Conservation (phyloP, 208 protist genomes). For the Leishmania major region DNA sequence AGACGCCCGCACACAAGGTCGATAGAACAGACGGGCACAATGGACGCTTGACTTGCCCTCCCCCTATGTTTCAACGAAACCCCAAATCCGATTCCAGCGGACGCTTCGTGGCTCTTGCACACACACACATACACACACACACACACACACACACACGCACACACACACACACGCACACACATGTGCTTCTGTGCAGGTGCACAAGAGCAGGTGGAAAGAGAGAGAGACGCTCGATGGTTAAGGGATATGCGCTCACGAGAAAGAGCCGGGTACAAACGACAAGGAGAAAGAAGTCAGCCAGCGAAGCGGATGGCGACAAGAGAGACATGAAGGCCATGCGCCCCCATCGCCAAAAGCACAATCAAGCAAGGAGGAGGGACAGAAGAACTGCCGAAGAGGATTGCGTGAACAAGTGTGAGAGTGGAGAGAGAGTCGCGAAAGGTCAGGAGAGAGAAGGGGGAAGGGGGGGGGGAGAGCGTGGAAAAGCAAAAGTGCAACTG, state of each 20-base stretch:
- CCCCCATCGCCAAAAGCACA: neutral
- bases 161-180: neutral
- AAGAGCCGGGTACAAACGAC: neutral
- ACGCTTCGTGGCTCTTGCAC: neutral
- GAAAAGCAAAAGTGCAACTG: neutral
- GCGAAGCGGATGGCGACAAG: neutral
- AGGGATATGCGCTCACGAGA: neutral
- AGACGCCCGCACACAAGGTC: neutral
- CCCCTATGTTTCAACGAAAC: neutral
- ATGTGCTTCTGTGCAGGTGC: neutral
- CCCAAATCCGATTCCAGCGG: neutral
- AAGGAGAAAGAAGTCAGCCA: neutral
- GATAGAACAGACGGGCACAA: neutral
- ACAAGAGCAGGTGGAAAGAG: neutral
- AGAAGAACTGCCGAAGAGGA: neutral
- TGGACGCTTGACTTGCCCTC: neutral
- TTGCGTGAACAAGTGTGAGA: neutral
- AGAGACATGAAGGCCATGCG: neutral
- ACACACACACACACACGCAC: neutral
- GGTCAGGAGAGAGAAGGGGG: neutral
- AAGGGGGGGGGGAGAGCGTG: neutral
- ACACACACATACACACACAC: neutral
- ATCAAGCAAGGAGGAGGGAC: neutral
- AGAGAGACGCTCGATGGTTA: neutral
- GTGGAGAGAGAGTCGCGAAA: neutral